Evolutionary conservation across 441 rosid species (phyloP), one percentile per base, ranked within the genome.

Genomic region (Pelargonium cotyledonis): DNA sequence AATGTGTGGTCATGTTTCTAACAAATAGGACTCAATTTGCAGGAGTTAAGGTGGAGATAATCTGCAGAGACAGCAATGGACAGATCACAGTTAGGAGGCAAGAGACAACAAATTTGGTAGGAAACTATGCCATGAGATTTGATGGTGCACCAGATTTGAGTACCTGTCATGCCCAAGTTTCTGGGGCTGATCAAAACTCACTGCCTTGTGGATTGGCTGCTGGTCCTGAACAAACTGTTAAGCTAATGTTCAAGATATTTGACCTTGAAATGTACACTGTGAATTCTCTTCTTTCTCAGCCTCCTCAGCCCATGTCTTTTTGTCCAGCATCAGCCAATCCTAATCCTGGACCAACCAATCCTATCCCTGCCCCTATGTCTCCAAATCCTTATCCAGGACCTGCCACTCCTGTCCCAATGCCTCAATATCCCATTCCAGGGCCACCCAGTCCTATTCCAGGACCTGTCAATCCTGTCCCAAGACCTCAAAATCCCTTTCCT

Each of bases 101-200:
- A 74, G 90, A 86, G 81, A 88, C 80, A 0, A 87, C 97, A 61
- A 84, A 86, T 68, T 74, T 78, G 84, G 73, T 91, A 49, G 99
- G 99, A 31, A 83, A 67, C 66, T 94, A 88, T 63, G 77, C 76
- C 51, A 83, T 94, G 88, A 87, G 73, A 72, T 82, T 91, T 29
- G 88, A 87, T 65, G 99, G 96, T 9, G 73, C 79, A 35, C 94
- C 96, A 11, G 92, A 94, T 80, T 73, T 94, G 68, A 88, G 85
- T 63, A 81, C 82, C 65, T 94, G 97, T 75, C 76, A 80, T 60
- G 95, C 90, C 51, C 91, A 87, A 60, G 88, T 87, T 61, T 77
- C 87, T 64, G 81, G 85, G 40, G 63, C 73, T 61, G 86, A 80
- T 64, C 77, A 95, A 65, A 76, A 76, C 8, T 75, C 89, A 26